phyloP scores from a whole-genome alignment of 306 rosid species.

The Morella rubra region DNA sequence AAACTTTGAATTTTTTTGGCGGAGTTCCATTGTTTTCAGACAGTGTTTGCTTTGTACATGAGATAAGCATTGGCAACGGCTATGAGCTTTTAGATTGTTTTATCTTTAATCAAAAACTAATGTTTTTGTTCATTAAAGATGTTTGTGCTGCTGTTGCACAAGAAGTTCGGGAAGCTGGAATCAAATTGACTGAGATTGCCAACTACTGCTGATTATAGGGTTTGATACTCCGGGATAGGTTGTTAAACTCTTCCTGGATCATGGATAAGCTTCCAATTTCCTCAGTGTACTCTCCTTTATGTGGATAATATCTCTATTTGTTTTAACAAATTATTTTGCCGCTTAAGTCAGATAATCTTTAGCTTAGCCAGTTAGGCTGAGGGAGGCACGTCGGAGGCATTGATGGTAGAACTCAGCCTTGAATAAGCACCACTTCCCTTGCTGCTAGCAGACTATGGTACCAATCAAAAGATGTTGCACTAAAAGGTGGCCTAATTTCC shows the following conservation, averaged over 20 bases:
- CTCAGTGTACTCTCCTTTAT: neutral
- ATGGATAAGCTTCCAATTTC: neutral
- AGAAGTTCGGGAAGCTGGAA: slow-evolving; percentile 28
- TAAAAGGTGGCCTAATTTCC: too few relatives aligned
- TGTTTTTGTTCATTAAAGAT: slow-evolving; percentile 22
- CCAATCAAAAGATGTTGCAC: too few relatives aligned
- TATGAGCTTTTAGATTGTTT: slow-evolving; percentile 27
- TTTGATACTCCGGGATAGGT: neutral
- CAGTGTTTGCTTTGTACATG: slow-evolving; percentile 49
- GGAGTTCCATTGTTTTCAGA: slow-evolving; percentile 12
- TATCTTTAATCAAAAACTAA: slow-evolving; percentile 17
- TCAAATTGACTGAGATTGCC: slow-evolving; percentile 15
- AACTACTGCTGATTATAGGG: slow-evolving; percentile 9
- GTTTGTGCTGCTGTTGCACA: slow-evolving; percentile 24
- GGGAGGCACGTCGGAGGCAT: too few relatives aligned
- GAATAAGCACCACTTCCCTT: too few relatives aligned
- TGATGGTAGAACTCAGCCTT: too few relatives aligned
- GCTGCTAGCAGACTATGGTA: too few relatives aligned
- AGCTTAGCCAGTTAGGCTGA: too few relatives aligned
- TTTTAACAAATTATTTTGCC: too few relatives aligned
- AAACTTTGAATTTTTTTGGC: slow-evolving; percentile 52
- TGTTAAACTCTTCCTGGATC: neutral
- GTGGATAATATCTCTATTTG: too few relatives aligned
- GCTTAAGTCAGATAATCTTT: too few relatives aligned
- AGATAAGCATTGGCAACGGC: slow-evolving; percentile 48